These are phyloP conservation scores for Ormosia semicastrata DNA, from an alignment of 306 rosid genomes.

Conservation along the genomic window DNA sequence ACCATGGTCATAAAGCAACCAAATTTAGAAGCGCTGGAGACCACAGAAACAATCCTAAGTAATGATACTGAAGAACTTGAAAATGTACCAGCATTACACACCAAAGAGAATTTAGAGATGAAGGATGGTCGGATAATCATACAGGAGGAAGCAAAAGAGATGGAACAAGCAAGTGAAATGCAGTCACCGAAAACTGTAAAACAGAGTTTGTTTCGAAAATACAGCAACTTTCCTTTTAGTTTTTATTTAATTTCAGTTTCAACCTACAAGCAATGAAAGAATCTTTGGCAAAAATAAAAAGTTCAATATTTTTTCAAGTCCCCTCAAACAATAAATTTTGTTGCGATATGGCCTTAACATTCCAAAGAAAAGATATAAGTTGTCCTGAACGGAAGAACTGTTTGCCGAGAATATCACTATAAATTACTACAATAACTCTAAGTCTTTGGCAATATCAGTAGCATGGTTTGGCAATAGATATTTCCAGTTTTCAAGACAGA, in stretches of 20 bases:
- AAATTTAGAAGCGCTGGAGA: background rate
- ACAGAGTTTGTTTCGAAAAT: background rate
- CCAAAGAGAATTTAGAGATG: background rate
- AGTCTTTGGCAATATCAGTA: background rate
- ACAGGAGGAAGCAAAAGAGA: conserved; percentile 4
- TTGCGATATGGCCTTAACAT: background rate
- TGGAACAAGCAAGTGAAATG: background rate
- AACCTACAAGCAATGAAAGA: background rate
- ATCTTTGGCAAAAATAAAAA: background rate
- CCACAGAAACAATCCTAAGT: background rate
- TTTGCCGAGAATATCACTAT: background rate
- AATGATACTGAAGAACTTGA: background rate
- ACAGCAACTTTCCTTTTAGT: background rate
- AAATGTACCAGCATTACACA: background rate
- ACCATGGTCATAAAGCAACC: background rate
- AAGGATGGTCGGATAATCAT: background rate
- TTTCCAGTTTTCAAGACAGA: background rate
- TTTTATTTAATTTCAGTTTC: background rate
- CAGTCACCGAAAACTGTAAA: background rate
- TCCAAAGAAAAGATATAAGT: background rate
- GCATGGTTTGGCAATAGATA: background rate
- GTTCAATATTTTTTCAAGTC: background rate
- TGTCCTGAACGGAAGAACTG: no score
- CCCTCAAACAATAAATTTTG: background rate
- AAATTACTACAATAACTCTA: no score